Evolutionary conservation across 129 eudicot genomes (phyloP).

Genomic region (Flaveria trinervia): DNA sequence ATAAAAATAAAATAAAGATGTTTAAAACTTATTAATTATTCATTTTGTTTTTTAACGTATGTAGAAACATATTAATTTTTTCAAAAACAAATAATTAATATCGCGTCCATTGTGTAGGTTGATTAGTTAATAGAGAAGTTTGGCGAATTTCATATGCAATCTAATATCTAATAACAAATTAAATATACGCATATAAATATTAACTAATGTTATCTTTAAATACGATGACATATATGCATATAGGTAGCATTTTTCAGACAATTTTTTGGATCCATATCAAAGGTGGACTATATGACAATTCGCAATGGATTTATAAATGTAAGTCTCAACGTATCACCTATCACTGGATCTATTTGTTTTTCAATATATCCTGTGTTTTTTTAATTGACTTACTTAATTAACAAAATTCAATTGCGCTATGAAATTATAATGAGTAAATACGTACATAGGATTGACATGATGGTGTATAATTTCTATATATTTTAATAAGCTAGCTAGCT

Average conservation of each 20-base stretch:
- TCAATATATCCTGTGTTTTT: no score
- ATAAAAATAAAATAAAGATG: no score
- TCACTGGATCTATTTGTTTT: not conserved
- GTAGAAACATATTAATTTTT: no score
- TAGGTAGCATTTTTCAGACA: constrained; percentile 84
- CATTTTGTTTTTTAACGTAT: no score
- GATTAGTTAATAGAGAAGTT: not conserved
- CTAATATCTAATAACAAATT: not conserved
- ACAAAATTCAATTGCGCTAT: no score
- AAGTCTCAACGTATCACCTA: constrained; percentile 15
- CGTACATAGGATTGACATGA: no score
- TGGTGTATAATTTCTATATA: no score
- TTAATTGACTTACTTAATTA: not conserved
- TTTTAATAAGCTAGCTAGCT: no score
- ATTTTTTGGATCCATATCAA: constrained; percentile 72
- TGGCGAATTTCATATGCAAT: not conserved
- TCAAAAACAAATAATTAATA: no score
- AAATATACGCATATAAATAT: not conserved
- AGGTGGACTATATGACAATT: constrained; percentile 72
- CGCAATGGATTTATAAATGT: constrained; percentile 79
- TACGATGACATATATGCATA: not conserved
- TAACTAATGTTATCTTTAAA: not conserved
- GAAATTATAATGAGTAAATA: no score
- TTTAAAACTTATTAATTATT: no score
- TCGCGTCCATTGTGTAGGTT: no score